A percentile compares a stretch with the other conserved stretches of the same genome.
phyloP scores from a whole-genome alignment of 2,329 filamentous ascomycete species.

The Monilinia fructicola region DNA sequence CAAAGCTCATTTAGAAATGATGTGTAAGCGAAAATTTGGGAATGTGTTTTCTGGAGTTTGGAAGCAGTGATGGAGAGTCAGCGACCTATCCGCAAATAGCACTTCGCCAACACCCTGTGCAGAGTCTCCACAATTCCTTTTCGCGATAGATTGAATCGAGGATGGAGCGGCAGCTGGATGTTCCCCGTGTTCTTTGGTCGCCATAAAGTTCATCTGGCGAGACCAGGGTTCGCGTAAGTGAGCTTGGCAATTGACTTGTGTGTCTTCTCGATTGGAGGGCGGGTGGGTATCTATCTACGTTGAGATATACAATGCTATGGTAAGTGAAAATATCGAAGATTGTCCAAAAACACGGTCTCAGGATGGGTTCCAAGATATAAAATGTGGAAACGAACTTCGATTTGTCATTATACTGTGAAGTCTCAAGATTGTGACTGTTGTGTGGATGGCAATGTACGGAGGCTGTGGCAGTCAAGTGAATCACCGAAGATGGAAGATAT shows the following conservation, averaged over 20 bases:
- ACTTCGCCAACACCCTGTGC: no score
- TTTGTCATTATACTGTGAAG: no score
- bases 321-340: not conserved
- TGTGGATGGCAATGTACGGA: not conserved
- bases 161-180: not conserved
- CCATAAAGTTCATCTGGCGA: conserved; percentile 94
- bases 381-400: no score
- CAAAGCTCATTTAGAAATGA: no score
- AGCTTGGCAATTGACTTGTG: conserved; percentile 99
- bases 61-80: no score
- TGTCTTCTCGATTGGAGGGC: conserved; percentile 99
- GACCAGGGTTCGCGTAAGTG: conserved; percentile 49
- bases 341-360: not conserved
- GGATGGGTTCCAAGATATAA: not conserved
- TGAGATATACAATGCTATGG: no score
- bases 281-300: conserved; percentile 40
- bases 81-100: no score
- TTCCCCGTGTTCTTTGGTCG: conserved; percentile 92
- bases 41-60: no score
- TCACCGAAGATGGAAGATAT: not conserved
- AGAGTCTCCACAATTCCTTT: no score
- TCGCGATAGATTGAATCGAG: no score
- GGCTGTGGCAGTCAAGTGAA: not conserved
- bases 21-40: no score
- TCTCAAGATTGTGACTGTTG: no score